Conservation (phyloP, 2,329 filamentous ascomycete genomes). For the Botrytis pseudocinerea region DNA sequence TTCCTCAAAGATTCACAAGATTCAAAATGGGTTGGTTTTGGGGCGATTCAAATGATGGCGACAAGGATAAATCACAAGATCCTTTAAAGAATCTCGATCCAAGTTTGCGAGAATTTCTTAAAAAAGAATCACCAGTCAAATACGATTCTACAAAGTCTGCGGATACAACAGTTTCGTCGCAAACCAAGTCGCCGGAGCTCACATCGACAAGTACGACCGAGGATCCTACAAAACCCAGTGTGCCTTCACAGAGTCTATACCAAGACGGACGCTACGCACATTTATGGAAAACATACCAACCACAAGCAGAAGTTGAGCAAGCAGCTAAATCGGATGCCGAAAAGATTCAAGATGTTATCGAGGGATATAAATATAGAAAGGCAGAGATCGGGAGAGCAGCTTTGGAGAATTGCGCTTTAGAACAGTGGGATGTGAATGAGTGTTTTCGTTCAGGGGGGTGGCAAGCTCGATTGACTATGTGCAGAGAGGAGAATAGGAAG, state of each 20-base stretch:
- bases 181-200: constrained; percentile 20
- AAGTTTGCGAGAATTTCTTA: constrained; percentile 63
- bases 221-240: constrained; percentile 26
- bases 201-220: constrained; percentile 24
- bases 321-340: constrained; percentile 75
- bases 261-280: constrained; percentile 76
- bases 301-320: constrained; percentile 68
- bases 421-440: constrained; percentile 78
- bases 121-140: constrained; percentile 63
- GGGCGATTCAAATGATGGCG: constrained; percentile 35
- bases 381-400: constrained; percentile 76
- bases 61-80: constrained; percentile 45
- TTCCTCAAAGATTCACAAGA: not conserved
- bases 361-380: constrained; percentile 81
- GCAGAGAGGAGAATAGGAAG: constrained; percentile 70
- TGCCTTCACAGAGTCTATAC: constrained; percentile 54
- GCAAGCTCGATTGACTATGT: constrained; percentile 74
- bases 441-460: constrained; percentile 77
- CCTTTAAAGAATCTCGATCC: constrained; percentile 63
- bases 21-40: constrained; percentile 42
- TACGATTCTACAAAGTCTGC: constrained; percentile 36
- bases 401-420: constrained; percentile 88
- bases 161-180: constrained; percentile 22
- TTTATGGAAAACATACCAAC: constrained; percentile 88
- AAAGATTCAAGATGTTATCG: constrained; percentile 75